Evolutionary conservation across 495 filamentous ascomycete genomes (phyloP).

Genomic region (Penicillium ucsense): DNA sequence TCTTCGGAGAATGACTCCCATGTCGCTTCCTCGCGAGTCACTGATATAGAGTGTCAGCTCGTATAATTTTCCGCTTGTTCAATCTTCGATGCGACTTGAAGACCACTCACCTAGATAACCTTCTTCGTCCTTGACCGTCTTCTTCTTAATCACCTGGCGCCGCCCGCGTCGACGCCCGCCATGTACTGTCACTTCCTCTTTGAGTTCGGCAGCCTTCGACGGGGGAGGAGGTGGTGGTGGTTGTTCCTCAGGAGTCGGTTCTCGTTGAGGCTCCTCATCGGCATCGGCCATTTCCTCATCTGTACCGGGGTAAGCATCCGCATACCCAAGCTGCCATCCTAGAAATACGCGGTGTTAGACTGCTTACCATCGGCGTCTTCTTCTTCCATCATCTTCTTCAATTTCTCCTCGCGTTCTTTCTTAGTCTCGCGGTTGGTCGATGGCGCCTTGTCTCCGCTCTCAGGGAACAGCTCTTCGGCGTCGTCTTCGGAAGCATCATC

Average conservation of each 20-base stretch:
- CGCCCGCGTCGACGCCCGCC: constrained; percentile 69
- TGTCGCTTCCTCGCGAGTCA: constrained; percentile 75
- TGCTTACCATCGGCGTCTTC: constrained; percentile 40
- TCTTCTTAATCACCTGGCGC: constrained; percentile 81
- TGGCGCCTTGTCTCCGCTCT: constrained; percentile 26
- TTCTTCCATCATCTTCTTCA: constrained; percentile 83
- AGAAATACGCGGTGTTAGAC: no score
- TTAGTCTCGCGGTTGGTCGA: constrained; percentile 43
- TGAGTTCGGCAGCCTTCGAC: constrained; percentile 30
- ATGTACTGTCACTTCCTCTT: constrained; percentile 37
- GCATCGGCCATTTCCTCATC: constrained; percentile 43
- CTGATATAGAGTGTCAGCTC: constrained; percentile 32
- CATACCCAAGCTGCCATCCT: background rate
- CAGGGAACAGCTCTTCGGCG: constrained; percentile 50
- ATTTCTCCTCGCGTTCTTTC: constrained; percentile 61
- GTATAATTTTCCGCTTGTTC: no score
- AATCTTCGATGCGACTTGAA: background rate
- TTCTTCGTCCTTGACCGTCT: constrained; percentile 81
- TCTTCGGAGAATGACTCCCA: constrained; percentile 98
- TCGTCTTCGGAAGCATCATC: constrained; percentile 68
- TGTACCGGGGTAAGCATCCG: constrained; percentile 4
- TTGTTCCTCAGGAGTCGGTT: constrained; percentile 40
- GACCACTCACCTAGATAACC: constrained; percentile 72
- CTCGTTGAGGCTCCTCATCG: constrained; percentile 35
- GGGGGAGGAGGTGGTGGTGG: constrained; percentile 14